phyloP scores from a whole-genome alignment of 768 basidiomycete genomes.

The Lentinula raphanica region DNA sequence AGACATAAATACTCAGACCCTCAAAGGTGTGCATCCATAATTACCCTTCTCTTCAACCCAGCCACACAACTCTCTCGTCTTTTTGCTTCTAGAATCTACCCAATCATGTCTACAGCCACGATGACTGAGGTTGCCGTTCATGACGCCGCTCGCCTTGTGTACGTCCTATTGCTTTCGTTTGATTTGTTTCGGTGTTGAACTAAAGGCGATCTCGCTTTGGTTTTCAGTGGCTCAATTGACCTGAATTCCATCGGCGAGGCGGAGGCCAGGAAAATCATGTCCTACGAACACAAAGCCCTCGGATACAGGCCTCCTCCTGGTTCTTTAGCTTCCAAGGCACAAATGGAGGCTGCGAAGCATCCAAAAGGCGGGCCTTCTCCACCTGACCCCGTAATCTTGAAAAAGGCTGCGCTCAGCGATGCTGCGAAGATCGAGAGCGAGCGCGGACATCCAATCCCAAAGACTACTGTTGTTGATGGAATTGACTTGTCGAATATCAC shows the following conservation, averaged over 20 bases:
- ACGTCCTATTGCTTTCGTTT: background rate
- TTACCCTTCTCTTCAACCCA: background rate
- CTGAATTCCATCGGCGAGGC: conserved; percentile 9
- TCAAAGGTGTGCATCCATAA: background rate
- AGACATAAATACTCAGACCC: background rate
- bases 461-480: conserved; percentile 8
- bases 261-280: conserved; percentile 30
- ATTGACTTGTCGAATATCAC: conserved; percentile 10
- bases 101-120: conserved; percentile 8
- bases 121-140: conserved; percentile 9
- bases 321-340: conserved; percentile 29
- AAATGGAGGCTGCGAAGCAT: conserved; percentile 28
- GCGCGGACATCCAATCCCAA: conserved; percentile 6
- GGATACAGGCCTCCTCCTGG: conserved; percentile 30
- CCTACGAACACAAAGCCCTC: conserved; percentile 29
- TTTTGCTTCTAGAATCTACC: conserved; percentile 4
- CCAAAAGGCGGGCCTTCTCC: conserved; percentile 11
- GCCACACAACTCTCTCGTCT: background rate
- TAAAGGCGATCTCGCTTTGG: background rate
- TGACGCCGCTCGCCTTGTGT: conserved; percentile 2
- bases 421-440: conserved; percentile 12
- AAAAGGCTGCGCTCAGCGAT: conserved; percentile 11
- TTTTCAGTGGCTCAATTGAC: conserved; percentile 6
- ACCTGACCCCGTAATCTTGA: background rate
- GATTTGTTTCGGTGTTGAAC: background rate